Evolutionary conservation across 2,329 filamentous ascomycete genomes (phyloP), one percentile per base, ranked within the genome.

Genomic region (Coleophoma eucalyptorum): DNA sequence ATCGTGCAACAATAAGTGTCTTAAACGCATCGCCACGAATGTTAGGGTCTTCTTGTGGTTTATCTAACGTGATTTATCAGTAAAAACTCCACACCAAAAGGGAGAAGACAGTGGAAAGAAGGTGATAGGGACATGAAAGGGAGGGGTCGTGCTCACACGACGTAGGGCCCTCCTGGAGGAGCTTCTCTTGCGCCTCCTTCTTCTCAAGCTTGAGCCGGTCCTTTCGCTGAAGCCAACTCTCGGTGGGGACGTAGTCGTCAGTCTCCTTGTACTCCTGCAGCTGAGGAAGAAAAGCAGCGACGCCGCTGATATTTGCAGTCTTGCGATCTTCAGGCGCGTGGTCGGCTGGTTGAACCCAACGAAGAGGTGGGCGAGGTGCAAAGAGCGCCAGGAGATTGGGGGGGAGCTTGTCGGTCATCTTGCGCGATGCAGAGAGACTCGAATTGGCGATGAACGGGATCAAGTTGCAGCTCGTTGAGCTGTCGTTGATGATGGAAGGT

Each of bases 391-490:
- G 80, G 53, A 97, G 81, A 68, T 96, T 93, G 50, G 89, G 90
- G 52, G 94, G 93, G 18, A 99, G 87, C 73, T 95, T 94, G 79
- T 97, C 93, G 46, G 94, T 97, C 94, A 97, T 99, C 55, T 62
- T 75, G 62, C 21, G 31, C 21, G 16, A 45, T 32, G 11, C 15
- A 18, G 38, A 44, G 16, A 13, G 38, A 38, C 19, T 20, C 18
- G 31, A n/a, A 15, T 26, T 19, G 38, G 48, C 41, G 45, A 38
- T 38, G 42, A n/a, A 33, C 15, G 42, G 20, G n/a, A 26, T 26
- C 20, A 26, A 15, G 31, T 32, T 38, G 40, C 49, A 54, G 51
- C 55, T 55, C 50, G 35, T 13, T 21, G 34, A 49, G 55, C 55
- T 54, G 49, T 44, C 33, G 43, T 50, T 51, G 48, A 51, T 54